Evolutionary conservation across 441 rosid species (phyloP).

Genomic region (Euphorbia schlechtendalii): DNA sequence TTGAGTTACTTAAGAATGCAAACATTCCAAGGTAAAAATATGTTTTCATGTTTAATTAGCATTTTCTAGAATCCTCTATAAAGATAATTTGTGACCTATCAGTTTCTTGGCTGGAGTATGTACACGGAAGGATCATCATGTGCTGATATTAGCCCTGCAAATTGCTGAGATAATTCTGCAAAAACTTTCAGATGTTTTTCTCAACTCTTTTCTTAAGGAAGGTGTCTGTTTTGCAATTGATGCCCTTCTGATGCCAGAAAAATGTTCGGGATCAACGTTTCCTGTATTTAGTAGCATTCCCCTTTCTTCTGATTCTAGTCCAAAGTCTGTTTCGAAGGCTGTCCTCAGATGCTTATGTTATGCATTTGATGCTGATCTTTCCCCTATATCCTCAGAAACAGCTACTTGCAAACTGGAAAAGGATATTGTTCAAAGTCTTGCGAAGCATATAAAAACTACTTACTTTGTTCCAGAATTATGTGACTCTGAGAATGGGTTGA

Average conservation of each 20-base stretch:
- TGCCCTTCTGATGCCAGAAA: slow-evolving; percentile 54
- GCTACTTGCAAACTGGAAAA: slow-evolving; percentile 64
- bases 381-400: slow-evolving; percentile 35
- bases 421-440: slow-evolving; percentile 61
- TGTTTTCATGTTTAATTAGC: slow-evolving; percentile 16
- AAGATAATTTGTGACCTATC: slow-evolving; percentile 24
- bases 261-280: slow-evolving; percentile 42
- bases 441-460: slow-evolving; percentile 52
- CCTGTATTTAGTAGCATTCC: slow-evolving; percentile 41
- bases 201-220: slow-evolving; percentile 77
- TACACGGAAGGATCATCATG: slow-evolving; percentile 82
- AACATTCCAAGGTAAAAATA: slow-evolving; percentile 73
- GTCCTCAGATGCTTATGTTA: slow-evolving; percentile 72
- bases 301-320: slow-evolving; percentile 42
- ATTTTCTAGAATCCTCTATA: slow-evolving; percentile 13
- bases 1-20: slow-evolving; percentile 53
- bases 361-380: slow-evolving; percentile 45
- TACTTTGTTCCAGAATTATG: slow-evolving; percentile 57
- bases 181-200: slow-evolving; percentile 56
- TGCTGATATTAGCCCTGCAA: slow-evolving; percentile 64
- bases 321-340: slow-evolving; percentile 46
- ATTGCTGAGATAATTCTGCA: slow-evolving; percentile 66
- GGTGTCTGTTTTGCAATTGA: slow-evolving; percentile 82
- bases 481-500: slow-evolving; percentile 62
- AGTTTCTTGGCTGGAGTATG: slow-evolving; percentile 92